These are phyloP conservation scores for Ulmus americana DNA, from an alignment of 331 rosid genomes.

Conservation along the genomic window DNA sequence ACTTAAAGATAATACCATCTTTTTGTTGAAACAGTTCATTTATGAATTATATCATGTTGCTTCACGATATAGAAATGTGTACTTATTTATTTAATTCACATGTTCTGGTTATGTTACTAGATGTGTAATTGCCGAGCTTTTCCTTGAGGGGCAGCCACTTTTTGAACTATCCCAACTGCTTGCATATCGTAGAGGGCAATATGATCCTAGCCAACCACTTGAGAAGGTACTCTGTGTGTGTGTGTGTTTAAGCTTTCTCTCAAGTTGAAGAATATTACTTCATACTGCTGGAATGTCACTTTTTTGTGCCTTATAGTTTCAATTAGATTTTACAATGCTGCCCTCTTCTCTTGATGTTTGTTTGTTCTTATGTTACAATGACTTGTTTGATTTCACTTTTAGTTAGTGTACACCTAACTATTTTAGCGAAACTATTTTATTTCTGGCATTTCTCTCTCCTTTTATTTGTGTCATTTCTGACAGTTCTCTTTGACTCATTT, in stretches of 20 bases:
- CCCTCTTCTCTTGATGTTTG: background rate
- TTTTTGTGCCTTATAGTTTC: background rate
- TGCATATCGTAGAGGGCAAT: slow-evolving; percentile 97
- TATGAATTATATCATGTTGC: background rate
- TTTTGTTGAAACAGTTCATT: background rate
- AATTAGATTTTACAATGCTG: background rate
- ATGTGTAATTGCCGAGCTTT: slow-evolving; percentile 98
- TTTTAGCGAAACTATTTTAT: background rate
- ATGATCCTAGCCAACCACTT: slow-evolving; percentile 89
- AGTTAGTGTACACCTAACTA: slow-evolving; percentile 1
- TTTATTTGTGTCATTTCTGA: background rate
- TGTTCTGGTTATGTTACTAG: slow-evolving; percentile 24
- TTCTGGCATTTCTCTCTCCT: background rate
- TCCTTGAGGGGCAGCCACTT: slow-evolving; percentile 93
- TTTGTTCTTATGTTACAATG: slow-evolving; percentile 3
- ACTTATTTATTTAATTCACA: background rate
- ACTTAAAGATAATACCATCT: background rate
- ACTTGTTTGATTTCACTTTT: background rate
- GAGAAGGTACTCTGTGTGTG: slow-evolving; percentile 55
- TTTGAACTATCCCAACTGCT: slow-evolving; percentile 95
- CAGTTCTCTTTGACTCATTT: background rate
- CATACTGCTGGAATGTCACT: background rate
- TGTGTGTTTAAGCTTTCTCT: background rate
- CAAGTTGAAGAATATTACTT: slow-evolving; percentile 1
- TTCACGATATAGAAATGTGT: background rate